phyloP scores from a whole-genome alignment of 139 green algal genomes.

The Tetradesmus obliquus region DNA sequence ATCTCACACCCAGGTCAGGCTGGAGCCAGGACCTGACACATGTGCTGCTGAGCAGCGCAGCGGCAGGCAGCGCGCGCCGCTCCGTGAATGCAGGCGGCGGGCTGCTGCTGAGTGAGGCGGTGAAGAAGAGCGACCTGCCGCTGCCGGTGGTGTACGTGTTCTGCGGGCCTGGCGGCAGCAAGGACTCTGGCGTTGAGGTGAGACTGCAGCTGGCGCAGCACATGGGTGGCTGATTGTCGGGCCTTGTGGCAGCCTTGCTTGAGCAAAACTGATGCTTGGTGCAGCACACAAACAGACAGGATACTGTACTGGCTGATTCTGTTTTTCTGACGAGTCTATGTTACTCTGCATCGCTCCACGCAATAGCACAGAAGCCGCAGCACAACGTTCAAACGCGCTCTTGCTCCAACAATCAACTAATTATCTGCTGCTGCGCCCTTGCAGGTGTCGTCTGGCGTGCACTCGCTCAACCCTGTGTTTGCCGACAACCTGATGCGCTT shows the following conservation, averaged over 20 bases:
- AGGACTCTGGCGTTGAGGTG: constrained; percentile 32
- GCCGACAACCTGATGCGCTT: constrained; percentile 48
- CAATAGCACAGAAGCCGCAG: too few species aligned
- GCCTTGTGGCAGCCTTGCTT: not conserved
- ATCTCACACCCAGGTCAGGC: constrained; percentile 36
- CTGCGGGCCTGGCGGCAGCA: constrained; percentile 3
- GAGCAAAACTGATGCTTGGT: not conserved
- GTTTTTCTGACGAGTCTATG: too few species aligned
- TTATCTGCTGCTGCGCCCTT: not conserved
- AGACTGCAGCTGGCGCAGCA: not conserved
- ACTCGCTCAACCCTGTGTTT: constrained; percentile 56
- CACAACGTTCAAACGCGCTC: too few species aligned
- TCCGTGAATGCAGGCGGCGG: not conserved
- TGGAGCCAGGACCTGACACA: constrained; percentile 38
- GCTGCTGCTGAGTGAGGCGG: constrained; percentile 21
- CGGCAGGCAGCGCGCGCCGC: not conserved
- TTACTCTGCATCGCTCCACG: too few species aligned
- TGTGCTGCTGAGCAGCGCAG: constrained; percentile 19
- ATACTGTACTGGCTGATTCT: not conserved
- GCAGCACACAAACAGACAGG: not conserved
- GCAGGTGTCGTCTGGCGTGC: constrained; percentile 28
- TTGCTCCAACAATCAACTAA: too few species aligned
- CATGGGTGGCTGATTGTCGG: not conserved
- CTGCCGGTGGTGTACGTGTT: constrained; percentile 43
- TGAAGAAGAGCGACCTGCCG: constrained; percentile 29